Percentiles rank a stretch among this genome's conserved stretches.
Evolutionary conservation across 805 yeast genomes (phyloP).

Genomic region (Myxozyma geophila): DNA sequence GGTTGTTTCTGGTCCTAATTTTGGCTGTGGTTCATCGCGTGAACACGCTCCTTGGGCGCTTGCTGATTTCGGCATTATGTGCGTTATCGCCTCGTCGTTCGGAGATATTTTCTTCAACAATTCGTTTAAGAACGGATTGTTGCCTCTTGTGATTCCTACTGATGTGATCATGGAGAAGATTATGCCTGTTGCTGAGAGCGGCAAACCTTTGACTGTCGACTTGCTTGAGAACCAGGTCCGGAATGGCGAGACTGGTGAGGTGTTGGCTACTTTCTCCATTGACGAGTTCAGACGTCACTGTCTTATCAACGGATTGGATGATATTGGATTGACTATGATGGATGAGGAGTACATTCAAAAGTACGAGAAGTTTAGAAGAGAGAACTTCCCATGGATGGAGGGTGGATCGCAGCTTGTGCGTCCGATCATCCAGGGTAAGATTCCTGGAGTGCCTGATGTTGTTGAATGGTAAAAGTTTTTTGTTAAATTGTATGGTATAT

Average conservation of each 20-base stretch:
- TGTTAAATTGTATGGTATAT: not conserved
- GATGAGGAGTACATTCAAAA: constrained; percentile 75
- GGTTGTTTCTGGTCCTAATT: constrained; percentile 93
- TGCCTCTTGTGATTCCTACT: constrained; percentile 90
- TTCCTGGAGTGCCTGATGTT: constrained; percentile 35
- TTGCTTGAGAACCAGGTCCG: constrained; percentile 82
- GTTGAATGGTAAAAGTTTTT: constrained; percentile 31
- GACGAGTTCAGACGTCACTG: constrained; percentile 95
- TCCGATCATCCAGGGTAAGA: constrained; percentile 32
- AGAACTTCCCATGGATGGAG: constrained; percentile 77
- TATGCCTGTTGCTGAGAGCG: constrained; percentile 78
- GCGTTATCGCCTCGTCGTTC: constrained; percentile 95
- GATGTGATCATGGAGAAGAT: constrained; percentile 72
- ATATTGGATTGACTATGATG: constrained; percentile 92
- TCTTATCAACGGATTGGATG: constrained; percentile 91
- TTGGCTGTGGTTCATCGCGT: constrained; percentile 99
- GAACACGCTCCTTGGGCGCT: constrained; percentile 99
- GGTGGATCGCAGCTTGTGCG: constrained; percentile 31
- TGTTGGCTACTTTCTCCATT: constrained; percentile 81
- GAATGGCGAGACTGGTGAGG: constrained; percentile 64
- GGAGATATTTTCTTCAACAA: constrained; percentile 98
- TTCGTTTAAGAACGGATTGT: constrained; percentile 92
- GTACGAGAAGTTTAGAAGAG: constrained; percentile 78
- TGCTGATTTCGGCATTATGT: constrained; percentile 94
- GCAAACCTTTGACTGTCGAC: constrained; percentile 75